phyloP scores from a whole-genome alignment of 306 rosid genomes.

The Mimosa pudica region DNA sequence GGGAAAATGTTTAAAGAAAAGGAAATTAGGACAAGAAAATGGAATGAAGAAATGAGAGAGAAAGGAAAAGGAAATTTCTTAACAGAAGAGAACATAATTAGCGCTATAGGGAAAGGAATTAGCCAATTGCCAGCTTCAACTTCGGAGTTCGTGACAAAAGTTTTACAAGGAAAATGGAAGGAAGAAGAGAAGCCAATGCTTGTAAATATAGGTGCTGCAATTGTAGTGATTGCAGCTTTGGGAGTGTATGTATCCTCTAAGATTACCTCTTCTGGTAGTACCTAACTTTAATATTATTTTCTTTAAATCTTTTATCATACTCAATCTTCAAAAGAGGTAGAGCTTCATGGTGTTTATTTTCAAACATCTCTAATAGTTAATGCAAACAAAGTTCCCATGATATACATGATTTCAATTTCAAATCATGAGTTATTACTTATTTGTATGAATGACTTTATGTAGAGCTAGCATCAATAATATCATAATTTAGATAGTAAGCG shows the following conservation, averaged over 20 bases:
- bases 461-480: too few relatives aligned
- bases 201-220: constrained; percentile 58
- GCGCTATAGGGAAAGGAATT: constrained; percentile 38
- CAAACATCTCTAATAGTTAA: too few relatives aligned
- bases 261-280: constrained; percentile 38
- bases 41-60: constrained; percentile 14
- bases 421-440: too few relatives aligned
- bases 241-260: constrained; percentile 53
- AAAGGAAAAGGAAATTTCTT: constrained; percentile 7
- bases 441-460: too few relatives aligned
- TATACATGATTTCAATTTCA: too few relatives aligned
- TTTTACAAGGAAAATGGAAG: constrained; percentile 37
- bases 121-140: constrained; percentile 34
- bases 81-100: constrained; percentile 1
- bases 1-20: constrained; percentile 32
- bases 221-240: constrained; percentile 54
- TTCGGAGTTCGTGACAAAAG: constrained; percentile 32
- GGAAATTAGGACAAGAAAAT: constrained; percentile 37
- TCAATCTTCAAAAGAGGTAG: too few relatives aligned
- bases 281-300: constrained; percentile 18
- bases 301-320: background rate
- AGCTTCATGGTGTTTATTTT: too few relatives aligned
- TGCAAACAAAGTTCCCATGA: too few relatives aligned
- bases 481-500: too few relatives aligned
- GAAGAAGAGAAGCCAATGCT: constrained; percentile 51